phyloP scores from a whole-genome alignment of 768 basidiomycete genomes.

The Collybia sordida region DNA sequence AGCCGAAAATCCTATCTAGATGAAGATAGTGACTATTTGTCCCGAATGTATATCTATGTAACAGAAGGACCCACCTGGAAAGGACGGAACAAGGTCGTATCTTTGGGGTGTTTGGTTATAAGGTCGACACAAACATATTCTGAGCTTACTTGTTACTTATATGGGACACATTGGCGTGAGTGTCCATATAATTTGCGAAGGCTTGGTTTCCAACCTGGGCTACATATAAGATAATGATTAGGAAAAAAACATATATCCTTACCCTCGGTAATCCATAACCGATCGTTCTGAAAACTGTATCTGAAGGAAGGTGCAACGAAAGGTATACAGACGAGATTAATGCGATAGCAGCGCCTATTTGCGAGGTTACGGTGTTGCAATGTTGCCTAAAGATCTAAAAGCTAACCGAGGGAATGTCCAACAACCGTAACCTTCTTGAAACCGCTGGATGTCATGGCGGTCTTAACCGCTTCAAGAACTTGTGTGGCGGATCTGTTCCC shows the following conservation, averaged over 20 bases:
- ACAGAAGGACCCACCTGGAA: slow-evolving; percentile 14
- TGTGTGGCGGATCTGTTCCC: slow-evolving; percentile 19
- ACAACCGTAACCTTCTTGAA: slow-evolving; percentile 23
- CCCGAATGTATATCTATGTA: neutral
- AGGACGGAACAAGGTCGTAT: slow-evolving; percentile 29
- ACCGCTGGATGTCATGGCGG: slow-evolving; percentile 15
- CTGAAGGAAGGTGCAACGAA: slow-evolving; percentile 33
- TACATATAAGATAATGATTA: neutral
- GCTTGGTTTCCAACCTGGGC: slow-evolving; percentile 49
- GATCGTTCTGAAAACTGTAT: slow-evolving; percentile 13
- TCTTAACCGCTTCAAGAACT: slow-evolving; percentile 27
- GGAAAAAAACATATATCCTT: neutral
- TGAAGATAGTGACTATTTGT: neutral
- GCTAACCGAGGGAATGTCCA: slow-evolving; percentile 38
- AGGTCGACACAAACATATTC: neutral
- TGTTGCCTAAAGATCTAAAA: slow-evolving; percentile 13
- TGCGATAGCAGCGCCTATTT: slow-evolving; percentile 35
- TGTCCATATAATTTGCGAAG: slow-evolving; percentile 54
- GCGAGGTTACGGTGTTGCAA: slow-evolving; percentile 6
- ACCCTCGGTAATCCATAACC: slow-evolving; percentile 21
- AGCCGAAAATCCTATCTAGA: slow-evolving; percentile 31
- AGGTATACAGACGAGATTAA: slow-evolving; percentile 40
- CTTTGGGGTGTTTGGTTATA: slow-evolving; percentile 5
- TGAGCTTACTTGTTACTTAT: slow-evolving; percentile 43
- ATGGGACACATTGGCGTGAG: slow-evolving; percentile 37